phyloP scores from a whole-genome alignment of 306 rosid genomes.

The Sicyos edulis region DNA sequence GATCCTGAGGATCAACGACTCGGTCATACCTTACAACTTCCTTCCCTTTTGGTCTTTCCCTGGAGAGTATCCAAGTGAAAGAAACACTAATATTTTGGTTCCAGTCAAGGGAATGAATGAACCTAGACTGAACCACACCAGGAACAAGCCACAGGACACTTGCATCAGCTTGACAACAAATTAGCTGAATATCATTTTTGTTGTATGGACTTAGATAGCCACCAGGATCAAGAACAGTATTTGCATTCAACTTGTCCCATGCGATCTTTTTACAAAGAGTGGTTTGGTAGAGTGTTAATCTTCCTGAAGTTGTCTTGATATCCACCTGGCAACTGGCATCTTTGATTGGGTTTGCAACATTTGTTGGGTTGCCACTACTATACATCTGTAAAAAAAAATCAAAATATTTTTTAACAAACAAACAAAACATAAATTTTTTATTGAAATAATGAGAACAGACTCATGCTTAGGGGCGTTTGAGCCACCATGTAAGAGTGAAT shows the following conservation, averaged over 20 bases:
- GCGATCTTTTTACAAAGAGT: conserved; percentile 69
- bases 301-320: conserved; percentile 76
- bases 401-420: neutral
- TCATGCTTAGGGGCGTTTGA: neutral
- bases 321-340: conserved; percentile 88
- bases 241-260: conserved; percentile 50
- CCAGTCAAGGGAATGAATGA: conserved; percentile 70
- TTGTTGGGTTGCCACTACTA: conserved; percentile 99
- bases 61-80: conserved; percentile 67
- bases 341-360: conserved; percentile 89
- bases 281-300: conserved; percentile 78
- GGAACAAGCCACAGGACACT: conserved; percentile 90
- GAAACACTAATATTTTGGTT: conserved; percentile 45
- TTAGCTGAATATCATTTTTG: conserved; percentile 74
- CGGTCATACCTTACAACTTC: conserved; percentile 61
- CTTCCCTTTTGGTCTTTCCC: conserved; percentile 93
- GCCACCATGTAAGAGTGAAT: conserved; percentile 40
- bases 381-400: conserved; percentile 57
- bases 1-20: conserved; percentile 34
- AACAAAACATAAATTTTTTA: neutral
- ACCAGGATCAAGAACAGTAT: conserved; percentile 49
- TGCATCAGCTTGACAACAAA: conserved; percentile 98
- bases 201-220: conserved; percentile 66
- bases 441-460: neutral
- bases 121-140: conserved; percentile 50